Evolutionary conservation across 768 basidiomycete species (phyloP), one percentile per base, ranked within the genome.

Genomic region (Coprinopsis sp.): DNA sequence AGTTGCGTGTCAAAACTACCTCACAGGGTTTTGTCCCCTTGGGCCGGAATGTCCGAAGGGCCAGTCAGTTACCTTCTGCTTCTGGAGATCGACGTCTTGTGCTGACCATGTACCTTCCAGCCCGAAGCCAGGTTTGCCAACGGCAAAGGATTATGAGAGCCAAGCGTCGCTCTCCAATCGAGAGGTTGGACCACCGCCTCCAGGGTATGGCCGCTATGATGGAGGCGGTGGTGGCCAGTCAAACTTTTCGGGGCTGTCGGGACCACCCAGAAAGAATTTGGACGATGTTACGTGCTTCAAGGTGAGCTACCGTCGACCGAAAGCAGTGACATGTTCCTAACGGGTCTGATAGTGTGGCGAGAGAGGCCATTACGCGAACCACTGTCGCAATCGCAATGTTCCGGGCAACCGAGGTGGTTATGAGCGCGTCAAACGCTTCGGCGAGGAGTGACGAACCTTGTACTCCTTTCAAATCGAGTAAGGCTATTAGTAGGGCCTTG

Each of bases 301-400:
- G 78, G 87, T 83, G 61, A 48, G 73, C n/a, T n/a, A n/a, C n/a
- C n/a, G n/a, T n/a, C n/a, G n/a, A n/a, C n/a, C n/a, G n/a, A n/a
- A n/a, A n/a, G n/a, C n/a, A n/a, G n/a, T 31, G 34, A 24, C 29
- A 25, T 46, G 23, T 46, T 43, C 43, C 39, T 47, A 28, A 42
- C 27, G 54, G 4, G 34, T 47, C 44, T 40, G 47, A 54, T 51
- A 91, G 84, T 96, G 93, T 58, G 90, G 90, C 29, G 84, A 91
- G 63, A 85, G 87, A 54, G 95, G 95, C 1, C 95, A 98, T 61
- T 95, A 95, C 60, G 94, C 94, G 16, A 95, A 96, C 61, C 83
- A 89, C 56, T 96, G 94, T 65, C 79, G 85, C 33, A 93, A 93
- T 63, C 72, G 87, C 46, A 93, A 92, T 61, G 85, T 91, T 19